Base-by-base conservation (phyloP, 2,329 filamentous ascomycete species). In the Orbilia javanica region DNA sequence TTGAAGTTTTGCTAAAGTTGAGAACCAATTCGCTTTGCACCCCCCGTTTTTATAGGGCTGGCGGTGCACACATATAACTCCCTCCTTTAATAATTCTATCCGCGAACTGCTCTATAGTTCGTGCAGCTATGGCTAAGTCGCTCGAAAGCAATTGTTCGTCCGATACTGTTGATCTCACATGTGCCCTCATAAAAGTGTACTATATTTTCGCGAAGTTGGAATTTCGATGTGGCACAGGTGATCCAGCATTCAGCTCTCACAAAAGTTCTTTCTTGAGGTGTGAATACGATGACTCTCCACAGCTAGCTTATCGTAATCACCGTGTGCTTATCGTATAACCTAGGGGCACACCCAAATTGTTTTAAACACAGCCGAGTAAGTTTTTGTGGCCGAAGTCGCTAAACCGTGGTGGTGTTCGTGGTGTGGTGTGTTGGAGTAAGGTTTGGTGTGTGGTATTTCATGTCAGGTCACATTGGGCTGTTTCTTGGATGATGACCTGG, bases 401-500 rank as follows among this genome's bases (percentile, higher is more conserved):
- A 7, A 36, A 36, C 34, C 34, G 13, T 18, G 5, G 3, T 18
- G 4, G n/a, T 18, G 39, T n/a, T 11, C 18, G 25, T 53, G 52
- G 52, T 46, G 39, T 62, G 53, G 29, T 50, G 52, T 50, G 66
- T 50, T 62, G 55, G 29, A 15, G 22, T 63, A 27, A 13, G 15
- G 42, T 71, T 29, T n/a, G 25, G 46, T 15, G 42, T 63, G 67
- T 63, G 67, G 67, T 63, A 64, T 64, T 71, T 71, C 27, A 27
- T 34, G 20, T 36, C 50, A 42, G 68, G 68, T 64, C 57, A 72
- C 48, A 65, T 52, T 72, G 57, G 11, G 52, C 22, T 48, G 34
- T 44, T 42, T 36, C 52, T 60, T 44, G 57, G 68, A 53, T 46
- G 57, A 46, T 72, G 68, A 72, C 68, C 57, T 65, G 68, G 22